phyloP scores from a whole-genome alignment of 768 basidiomycete genomes.

The Lentinula raphanica region DNA sequence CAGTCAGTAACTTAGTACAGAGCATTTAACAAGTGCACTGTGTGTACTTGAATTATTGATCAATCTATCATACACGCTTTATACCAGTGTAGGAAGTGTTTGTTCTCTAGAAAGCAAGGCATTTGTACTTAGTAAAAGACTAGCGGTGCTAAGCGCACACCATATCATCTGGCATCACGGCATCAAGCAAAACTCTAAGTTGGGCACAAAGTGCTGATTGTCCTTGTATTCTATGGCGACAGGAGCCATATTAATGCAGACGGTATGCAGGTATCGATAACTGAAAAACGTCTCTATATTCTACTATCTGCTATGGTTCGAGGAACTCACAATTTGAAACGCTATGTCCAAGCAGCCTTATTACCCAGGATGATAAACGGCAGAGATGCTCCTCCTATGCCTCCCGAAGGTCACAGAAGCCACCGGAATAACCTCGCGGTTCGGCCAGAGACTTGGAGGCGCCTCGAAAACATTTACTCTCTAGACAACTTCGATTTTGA shows the following conservation, averaged over 20 bases:
- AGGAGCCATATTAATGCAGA: neutral
- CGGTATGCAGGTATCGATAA: neutral
- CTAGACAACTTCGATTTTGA: slow-evolving; percentile 26
- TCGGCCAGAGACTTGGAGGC: slow-evolving; percentile 44
- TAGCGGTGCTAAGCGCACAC: too few species aligned
- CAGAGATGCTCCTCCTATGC: slow-evolving; percentile 24
- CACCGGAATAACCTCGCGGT: slow-evolving; percentile 40
- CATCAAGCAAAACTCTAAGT: too few species aligned
- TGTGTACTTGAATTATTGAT: neutral
- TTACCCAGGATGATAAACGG: slow-evolving; percentile 38
- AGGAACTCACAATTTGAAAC: slow-evolving; percentile 38
- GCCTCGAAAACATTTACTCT: slow-evolving; percentile 42
- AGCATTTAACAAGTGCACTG: neutral
- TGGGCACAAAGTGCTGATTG: neutral
- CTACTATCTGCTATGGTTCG: slow-evolving; percentile 15
- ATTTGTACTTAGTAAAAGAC: neutral
- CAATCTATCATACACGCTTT: neutral
- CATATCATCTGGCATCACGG: too few species aligned
- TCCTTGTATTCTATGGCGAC: slow-evolving; percentile 1
- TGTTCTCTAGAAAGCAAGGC: neutral
- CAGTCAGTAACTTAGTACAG: too few species aligned
- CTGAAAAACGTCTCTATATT: neutral
- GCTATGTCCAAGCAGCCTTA: slow-evolving; percentile 40
- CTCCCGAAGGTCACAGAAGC: slow-evolving; percentile 39
- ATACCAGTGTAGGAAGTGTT: neutral